phyloP scores from a whole-genome alignment of 352 stramenopile species.

The Globisporangium solare region DNA sequence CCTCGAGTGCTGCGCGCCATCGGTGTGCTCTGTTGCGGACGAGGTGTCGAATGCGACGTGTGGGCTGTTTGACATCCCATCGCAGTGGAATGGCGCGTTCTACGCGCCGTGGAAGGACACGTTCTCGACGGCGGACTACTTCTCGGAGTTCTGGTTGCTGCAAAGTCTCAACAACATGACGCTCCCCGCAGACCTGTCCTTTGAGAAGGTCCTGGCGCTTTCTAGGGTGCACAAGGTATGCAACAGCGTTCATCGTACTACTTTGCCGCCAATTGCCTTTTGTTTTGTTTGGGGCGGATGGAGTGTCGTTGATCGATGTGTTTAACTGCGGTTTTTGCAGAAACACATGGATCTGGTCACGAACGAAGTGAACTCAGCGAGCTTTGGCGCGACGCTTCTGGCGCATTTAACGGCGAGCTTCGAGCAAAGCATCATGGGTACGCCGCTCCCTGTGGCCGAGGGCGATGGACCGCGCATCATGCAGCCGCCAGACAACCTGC shows the following conservation, averaged over 20 bases:
- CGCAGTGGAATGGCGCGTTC: constrained; percentile 67
- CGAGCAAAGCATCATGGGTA: constrained; percentile 47
- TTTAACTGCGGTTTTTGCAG: constrained; percentile 11
- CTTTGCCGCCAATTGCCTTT: too few species aligned
- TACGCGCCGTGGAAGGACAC: constrained; percentile 75
- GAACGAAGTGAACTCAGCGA: constrained; percentile 74
- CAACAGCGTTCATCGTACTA: not conserved
- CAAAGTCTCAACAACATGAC: constrained; percentile 82
- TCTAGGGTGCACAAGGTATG: constrained; percentile 55
- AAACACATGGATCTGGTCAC: constrained; percentile 77
- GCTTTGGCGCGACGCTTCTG: constrained; percentile 69
- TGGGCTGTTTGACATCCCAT: constrained; percentile 56
- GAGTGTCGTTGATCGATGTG: too few species aligned
- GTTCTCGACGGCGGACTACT: constrained; percentile 63
- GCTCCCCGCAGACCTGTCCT: constrained; percentile 43
- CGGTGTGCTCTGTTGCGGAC: constrained; percentile 29
- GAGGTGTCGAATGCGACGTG: constrained; percentile 16
- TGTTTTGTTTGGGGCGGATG: too few species aligned
- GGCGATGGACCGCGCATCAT: constrained; percentile 48
- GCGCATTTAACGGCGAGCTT: constrained; percentile 76
- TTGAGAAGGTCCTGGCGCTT: constrained; percentile 56
- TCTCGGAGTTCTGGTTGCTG: constrained; percentile 71
- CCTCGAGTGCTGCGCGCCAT: constrained; percentile 54
- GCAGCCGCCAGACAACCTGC: constrained; percentile 44
- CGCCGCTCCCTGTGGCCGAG: constrained; percentile 31